Evolutionary conservation across 352 stramenopile genomes (phyloP), one percentile per base, ranked within the genome.

Genomic region (Phytophthora multivora): DNA sequence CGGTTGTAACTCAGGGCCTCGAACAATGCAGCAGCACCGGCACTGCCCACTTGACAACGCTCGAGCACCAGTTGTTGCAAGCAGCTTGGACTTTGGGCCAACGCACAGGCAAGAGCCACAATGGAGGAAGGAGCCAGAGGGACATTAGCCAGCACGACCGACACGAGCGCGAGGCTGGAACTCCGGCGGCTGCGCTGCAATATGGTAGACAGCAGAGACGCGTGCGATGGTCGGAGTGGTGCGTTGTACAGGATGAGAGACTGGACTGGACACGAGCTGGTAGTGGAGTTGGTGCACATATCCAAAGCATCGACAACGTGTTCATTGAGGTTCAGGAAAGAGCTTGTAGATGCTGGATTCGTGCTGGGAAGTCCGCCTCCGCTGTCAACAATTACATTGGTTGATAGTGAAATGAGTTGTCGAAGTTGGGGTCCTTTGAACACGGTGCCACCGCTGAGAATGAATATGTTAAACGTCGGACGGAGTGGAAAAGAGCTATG

Each of bases 241-340:
- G 78, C 69, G 50, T 93, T 93, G 80, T 76, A 89, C 45, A 93
- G 65, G 16, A 93, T 87, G 23, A 93, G 69, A 39, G 88, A 89
- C 35, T 86, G 77, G 0, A 78, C 69, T 3, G 80, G 77, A 21
- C 63, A 75, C 5, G 46, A 28, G 18, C 7, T 50, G 5, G 42
- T 46, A 28, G 12, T 26, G 19, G 39, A 42, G 18, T 42, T 55
- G 46, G 48, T 62, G 36, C 63, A 69, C 36, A 46, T 51, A 11
- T 76, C 63, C 38, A 93, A 53, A 18, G 75, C 71, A 7, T 85
- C 69, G 11, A 91, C 56, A 23, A 90, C 70, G 15, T 80, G 79
- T 47, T 89, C 74, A 12, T 81, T 72, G 16, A 82, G 64, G 16
- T 74, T 74, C 12, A 59, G 42, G 0, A 50, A 50, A 7, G 52